Percentiles rank a stretch among this genome's conserved stretches.
phyloP scores from a whole-genome alignment of 768 basidiomycete species.

The Leccinum sublutescens region DNA sequence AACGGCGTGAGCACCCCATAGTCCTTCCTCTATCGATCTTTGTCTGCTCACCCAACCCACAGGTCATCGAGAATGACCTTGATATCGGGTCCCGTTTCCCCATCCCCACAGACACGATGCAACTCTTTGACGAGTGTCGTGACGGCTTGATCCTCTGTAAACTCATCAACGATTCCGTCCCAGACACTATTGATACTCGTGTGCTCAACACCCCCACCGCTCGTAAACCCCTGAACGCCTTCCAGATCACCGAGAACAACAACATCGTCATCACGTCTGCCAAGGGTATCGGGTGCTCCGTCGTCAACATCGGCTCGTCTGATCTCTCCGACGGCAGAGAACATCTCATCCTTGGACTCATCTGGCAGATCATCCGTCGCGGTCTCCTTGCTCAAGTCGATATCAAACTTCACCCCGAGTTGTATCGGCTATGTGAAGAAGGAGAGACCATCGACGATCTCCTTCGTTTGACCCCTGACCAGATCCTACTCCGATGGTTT shows the following conservation, averaged over 20 bases:
- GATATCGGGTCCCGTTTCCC: conserved; percentile 83
- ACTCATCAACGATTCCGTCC: conserved; percentile 98
- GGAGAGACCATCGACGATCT: conserved; percentile 97
- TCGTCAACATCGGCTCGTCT: conserved; percentile 95
- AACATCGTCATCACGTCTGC: conserved; percentile 99
- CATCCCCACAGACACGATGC: conserved; percentile 96
- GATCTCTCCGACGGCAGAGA: conserved; percentile 93
- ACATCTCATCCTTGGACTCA: conserved; percentile 94
- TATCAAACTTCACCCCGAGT: conserved; percentile 96
- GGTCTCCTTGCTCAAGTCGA: conserved; percentile 94
- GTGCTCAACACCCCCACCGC: conserved; percentile 87
- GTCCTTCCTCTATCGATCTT: background rate
- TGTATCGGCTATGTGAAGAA: conserved; percentile 94
- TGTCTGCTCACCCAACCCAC: conserved; percentile 7
- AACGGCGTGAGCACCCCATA: conserved; percentile 67
- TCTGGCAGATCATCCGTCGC: conserved; percentile 97
- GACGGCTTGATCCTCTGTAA: conserved; percentile 97
- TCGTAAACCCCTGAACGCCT: conserved; percentile 88
- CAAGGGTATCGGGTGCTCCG: conserved; percentile 97
- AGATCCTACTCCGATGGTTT: conserved; percentile 98
- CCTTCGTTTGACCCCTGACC: conserved; percentile 90
- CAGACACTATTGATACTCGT: conserved; percentile 98
- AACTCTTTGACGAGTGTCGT: conserved; percentile 94
- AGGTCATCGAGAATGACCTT: conserved; percentile 90
- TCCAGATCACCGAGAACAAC: conserved; percentile 99